Base-by-base conservation (phyloP, 2,329 filamentous ascomycete species). In the Apiospora pterosperma region DNA sequence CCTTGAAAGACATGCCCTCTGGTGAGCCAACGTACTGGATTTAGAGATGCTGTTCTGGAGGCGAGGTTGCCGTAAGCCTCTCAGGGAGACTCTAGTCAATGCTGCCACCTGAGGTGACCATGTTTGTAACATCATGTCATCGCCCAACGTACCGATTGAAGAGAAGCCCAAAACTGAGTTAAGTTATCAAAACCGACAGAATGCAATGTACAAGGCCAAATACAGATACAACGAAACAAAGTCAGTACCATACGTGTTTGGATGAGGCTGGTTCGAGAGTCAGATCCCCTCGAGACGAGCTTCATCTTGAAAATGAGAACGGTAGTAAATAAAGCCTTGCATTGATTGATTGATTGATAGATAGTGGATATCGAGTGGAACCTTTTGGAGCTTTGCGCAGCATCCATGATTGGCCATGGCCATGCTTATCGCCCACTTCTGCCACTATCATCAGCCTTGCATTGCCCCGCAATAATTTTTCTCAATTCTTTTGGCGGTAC, bases 1-100 rank as follows among this genome's bases (percentile, higher is more conserved):
- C 58, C 83, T 88, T 4, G 92, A 95, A 11, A 95, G 76, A 67
- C 90, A 63, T 31, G 64, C 62, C 19, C 64, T 62, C 28, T 61
- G 36, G 5, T 23, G 36, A 16, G 58, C 52, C 23, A 58, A 16
- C 31, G 25, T 44, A 14, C 42, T 58, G 34, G 39, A 16, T 11
- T 21, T 34, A 11, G 28, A 55, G 12, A 55, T 55, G 28, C 28
- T 34, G 48, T 8, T 6, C 28, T 28, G n/a, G 48, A 34, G 34
- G 28, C 16, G 8, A 28, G 28, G 48, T 34, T 34, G 48, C 28
- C 8, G 16, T 55, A 4, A 21, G 2, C 28, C 2, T 55, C 11
- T 34, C 7, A 55, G 28, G 48, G 48, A 55, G 48, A n/a, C 48
- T 55, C 48, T 34, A 16, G 48, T 34, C 25, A 55, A 55, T 34